Percentiles rank a stretch among this genome's conserved stretches.
These are phyloP conservation scores for Phialemoniopsis sp. DNA, from an alignment of 2,329 filamentous ascomycete species.

Conservation along the genomic window DNA sequence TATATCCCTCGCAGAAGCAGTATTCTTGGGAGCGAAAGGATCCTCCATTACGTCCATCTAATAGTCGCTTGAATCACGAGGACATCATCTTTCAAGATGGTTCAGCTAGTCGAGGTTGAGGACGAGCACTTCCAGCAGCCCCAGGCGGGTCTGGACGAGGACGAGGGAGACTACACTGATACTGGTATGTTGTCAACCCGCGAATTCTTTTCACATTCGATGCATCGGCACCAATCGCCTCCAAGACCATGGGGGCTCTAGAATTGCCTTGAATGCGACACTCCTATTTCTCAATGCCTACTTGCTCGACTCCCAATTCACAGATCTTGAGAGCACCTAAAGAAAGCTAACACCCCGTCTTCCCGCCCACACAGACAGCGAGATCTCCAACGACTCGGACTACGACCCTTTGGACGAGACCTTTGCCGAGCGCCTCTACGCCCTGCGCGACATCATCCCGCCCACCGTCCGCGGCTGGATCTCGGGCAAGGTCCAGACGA, in stretches of 20 bases:
- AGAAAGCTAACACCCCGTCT: conserved; percentile 1
- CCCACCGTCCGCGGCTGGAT: conserved; percentile 68
- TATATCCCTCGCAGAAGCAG: no score
- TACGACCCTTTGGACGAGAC: conserved; percentile 56
- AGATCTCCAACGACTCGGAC: conserved; percentile 78
- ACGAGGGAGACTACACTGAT: conserved; percentile 91
- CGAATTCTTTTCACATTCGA: no score
- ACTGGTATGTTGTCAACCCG: conserved; percentile 65
- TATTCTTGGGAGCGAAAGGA: no score
- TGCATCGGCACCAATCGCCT: no score
- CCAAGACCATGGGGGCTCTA: no score
- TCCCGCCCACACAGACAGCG: conserved; percentile 56
- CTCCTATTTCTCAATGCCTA: no score
- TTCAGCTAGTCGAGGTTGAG: conserved; percentile 93
- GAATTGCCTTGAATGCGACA: no score
- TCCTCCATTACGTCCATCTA: no score
- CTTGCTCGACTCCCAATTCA: no score
- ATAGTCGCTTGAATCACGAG: no score
- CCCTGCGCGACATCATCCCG: conserved; percentile 72
- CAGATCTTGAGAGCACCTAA: no score
- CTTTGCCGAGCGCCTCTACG: conserved; percentile 65
- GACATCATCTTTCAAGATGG: conserved; percentile 52
- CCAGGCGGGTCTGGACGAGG: conserved; percentile 68
- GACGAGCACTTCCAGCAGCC: conserved; percentile 86
- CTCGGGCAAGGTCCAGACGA: conserved; percentile 52